Conservation (phyloP, 345 rosid genomes). For the Gossypium ekmanianum region DNA sequence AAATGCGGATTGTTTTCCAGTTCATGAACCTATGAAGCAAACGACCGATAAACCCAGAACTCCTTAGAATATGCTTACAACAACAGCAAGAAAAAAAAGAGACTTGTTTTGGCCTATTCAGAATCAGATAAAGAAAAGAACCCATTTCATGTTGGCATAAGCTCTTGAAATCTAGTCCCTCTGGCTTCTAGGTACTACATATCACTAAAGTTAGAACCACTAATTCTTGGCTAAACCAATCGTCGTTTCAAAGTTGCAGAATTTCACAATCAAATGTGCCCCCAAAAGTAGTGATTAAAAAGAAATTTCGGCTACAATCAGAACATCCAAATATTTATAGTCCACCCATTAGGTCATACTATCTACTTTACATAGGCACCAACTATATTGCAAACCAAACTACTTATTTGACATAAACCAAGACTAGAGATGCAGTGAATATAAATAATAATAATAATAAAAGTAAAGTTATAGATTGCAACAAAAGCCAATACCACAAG, state of each 20-base stretch:
- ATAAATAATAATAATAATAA: not conserved
- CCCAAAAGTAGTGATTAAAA: not conserved
- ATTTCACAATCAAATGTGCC: not conserved
- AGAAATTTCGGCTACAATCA: not conserved
- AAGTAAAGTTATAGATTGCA: not conserved
- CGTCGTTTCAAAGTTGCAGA: not conserved
- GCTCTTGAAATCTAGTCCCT: too few relatives aligned
- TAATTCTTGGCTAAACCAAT: not conserved
- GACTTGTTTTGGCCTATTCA: not conserved
- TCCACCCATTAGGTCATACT: not conserved
- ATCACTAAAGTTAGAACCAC: not conserved
- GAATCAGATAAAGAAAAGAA: not conserved
- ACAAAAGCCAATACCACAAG: conserved; percentile 55
- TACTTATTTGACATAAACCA: not conserved
- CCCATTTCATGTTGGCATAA: not conserved
- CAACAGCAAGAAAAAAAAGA: too few relatives aligned
- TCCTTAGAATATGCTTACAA: not conserved
- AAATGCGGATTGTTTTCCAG: conserved; percentile 76
- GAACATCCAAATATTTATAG: not conserved
- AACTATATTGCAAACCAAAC: not conserved
- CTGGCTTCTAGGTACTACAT: not conserved
- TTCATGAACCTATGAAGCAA: conserved; percentile 54
- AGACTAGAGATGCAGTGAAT: not conserved
- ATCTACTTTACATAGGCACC: not conserved
- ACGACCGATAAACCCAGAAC: not conserved